phyloP scores from a whole-genome alignment of 345 rosid species.

The Gossypium ekmanianum region DNA sequence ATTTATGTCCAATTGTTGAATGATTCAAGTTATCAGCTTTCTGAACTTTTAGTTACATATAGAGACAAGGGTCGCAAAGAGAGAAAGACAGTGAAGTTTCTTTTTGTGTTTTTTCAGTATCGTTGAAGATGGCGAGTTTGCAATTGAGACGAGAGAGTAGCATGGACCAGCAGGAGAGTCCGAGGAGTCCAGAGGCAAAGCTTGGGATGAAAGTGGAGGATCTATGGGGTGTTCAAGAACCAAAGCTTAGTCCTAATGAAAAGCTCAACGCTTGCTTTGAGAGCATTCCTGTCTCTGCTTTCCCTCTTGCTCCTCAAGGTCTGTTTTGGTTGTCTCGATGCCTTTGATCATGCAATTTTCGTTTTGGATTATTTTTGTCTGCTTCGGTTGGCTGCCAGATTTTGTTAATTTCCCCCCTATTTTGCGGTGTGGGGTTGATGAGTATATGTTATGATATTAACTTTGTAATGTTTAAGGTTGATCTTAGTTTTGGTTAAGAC shows the following conservation, averaged over 20 bases:
- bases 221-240: conserved; percentile 77
- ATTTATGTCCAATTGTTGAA: neutral
- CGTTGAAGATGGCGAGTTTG: conserved; percentile 33
- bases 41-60: neutral
- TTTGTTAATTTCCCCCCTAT: neutral
- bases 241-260: conserved; percentile 75
- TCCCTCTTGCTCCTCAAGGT: conserved; percentile 86
- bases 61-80: neutral
- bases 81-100: neutral
- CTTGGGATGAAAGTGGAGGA: conserved; percentile 94
- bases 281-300: conserved; percentile 81
- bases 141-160: conserved; percentile 43
- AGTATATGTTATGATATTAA: neutral
- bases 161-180: conserved; percentile 45
- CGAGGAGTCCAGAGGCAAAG: conserved; percentile 85
- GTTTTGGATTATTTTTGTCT: neutral
- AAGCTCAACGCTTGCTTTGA: conserved; percentile 96
- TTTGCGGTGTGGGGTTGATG: neutral
- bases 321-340: neutral
- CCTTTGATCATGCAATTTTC: neutral
- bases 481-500: neutral
- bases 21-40: neutral
- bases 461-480: neutral
- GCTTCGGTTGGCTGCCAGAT: neutral
- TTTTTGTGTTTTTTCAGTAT: neutral